phyloP scores from a whole-genome alignment of 768 basidiomycete species.

The Lentinula aciculospora region DNA sequence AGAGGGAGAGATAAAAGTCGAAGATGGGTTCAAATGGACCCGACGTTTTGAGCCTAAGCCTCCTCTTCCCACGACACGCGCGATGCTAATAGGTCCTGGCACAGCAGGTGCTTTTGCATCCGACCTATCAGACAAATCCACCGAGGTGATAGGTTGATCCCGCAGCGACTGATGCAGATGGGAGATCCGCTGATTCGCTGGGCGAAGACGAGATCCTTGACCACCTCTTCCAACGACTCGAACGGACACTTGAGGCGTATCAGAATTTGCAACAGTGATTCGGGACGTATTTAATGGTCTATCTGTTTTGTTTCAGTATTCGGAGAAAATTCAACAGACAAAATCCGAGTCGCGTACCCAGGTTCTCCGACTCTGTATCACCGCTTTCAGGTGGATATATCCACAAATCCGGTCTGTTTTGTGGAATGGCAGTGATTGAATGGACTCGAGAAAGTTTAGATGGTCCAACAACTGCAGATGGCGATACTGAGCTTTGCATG shows the following conservation, averaged over 20 bases:
- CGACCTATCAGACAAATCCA: background rate
- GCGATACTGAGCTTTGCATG: background rate
- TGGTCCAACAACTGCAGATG: background rate
- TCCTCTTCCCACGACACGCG: slow-evolving; percentile 7
- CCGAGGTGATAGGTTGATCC: background rate
- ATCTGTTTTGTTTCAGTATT: background rate
- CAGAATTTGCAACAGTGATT: background rate
- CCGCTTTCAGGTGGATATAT: background rate
- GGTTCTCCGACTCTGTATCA: background rate
- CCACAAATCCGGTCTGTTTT: background rate
- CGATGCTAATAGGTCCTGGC: background rate
- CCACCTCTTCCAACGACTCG: slow-evolving; percentile 4
- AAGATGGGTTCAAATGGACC: background rate
- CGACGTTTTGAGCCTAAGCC: slow-evolving; percentile 5
- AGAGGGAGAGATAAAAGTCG: background rate
- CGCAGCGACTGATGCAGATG: background rate
- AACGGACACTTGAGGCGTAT: background rate
- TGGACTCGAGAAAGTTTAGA: background rate
- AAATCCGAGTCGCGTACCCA: background rate
- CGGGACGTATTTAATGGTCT: background rate
- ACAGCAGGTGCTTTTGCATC: background rate
- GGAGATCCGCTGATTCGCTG: background rate
- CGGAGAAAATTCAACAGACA: no score
- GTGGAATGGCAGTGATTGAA: background rate
- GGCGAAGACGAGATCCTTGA: slow-evolving; percentile 2